phyloP scores from a whole-genome alignment of 169 alveolate species.

The Eimeria sp. region DNA sequence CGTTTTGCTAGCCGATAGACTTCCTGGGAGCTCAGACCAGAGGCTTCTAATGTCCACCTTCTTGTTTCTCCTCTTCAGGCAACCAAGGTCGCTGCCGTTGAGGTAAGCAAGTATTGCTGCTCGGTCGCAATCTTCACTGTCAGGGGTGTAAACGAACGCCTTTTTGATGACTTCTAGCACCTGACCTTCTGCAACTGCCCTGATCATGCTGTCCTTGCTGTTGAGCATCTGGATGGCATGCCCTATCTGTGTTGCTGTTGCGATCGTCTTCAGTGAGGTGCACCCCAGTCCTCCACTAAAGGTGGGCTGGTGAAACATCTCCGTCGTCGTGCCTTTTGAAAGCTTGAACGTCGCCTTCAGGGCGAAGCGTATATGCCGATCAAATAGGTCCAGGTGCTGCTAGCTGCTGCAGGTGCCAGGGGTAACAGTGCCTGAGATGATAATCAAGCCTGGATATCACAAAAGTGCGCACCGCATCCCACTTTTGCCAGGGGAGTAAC shows the following conservation, averaged over 20 bases:
- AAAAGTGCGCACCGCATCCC: conserved; percentile 14
- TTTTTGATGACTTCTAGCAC: background rate
- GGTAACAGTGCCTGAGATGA: background rate
- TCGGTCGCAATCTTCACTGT: too few species aligned
- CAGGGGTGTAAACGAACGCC: too few species aligned
- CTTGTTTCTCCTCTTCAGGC: too few species aligned
- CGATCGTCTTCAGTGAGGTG: background rate
- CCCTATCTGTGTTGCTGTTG: background rate
- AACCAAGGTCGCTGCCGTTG: too few species aligned
- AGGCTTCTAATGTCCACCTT: too few species aligned
- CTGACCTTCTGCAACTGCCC: background rate
- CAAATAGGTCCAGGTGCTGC: background rate
- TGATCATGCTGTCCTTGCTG: background rate
- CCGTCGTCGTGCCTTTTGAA: background rate
- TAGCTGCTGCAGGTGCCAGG: too few species aligned
- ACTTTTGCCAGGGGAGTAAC: conserved; percentile 5
- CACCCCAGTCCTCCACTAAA: background rate
- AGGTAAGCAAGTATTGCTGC: too few species aligned
- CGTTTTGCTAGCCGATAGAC: too few species aligned
- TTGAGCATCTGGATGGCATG: conserved; percentile 2
- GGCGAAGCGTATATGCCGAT: background rate
- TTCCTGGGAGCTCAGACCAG: too few species aligned
- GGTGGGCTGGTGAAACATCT: conserved; percentile 16
- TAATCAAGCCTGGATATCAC: background rate
- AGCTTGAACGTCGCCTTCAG: background rate